Base-by-base conservation (phyloP, 23 red algal genomes). In the Cyanidium caldarium region DNA sequence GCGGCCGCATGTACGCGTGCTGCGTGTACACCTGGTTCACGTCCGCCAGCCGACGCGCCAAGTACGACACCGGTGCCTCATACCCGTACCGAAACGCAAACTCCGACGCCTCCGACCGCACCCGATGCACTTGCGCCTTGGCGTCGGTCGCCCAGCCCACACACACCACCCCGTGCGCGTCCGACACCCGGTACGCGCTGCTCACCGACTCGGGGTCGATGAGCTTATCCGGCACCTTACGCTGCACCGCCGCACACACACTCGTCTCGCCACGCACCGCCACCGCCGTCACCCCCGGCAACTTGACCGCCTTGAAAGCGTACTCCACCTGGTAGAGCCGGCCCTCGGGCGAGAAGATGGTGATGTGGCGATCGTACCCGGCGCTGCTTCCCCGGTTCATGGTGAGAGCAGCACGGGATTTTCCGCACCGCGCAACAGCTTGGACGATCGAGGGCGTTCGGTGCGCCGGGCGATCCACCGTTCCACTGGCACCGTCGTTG, bases 331-430 rank as follows among this genome's bases (percentile, higher is more conserved):
- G 89, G 46, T 83, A 95, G 35, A 95, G 70, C 38, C 89, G 70
- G 23, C 89, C 89, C 42, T 95, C 89, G 38, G 89, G 89, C 14
- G 82, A 87, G 65, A 95, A 95, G 35, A 95, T 86, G 26, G 89
- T 95, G 57, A 95, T 95, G 67, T 95, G 89, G 20, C 89, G 89
- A 66, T 95, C 89, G 43, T 95, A 95, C 15, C 89, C 89, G n/a
- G 89, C 89, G 65, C 82, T 87, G 58, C 78, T 95, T 35, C 89
- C 89, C 41, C 89, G 82, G 79, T 77, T 87, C 89, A 95, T 94
- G 2, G n/a, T 7, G 38, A 45, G 42, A 45, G n/a, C n/a, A n/a
- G n/a, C n/a, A n/a, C n/a, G n/a, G n/a, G n/a, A n/a, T n/a, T n/a
- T n/a, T n/a, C n/a, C n/a, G n/a, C n/a, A n/a, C n/a, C n/a, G n/a